phyloP scores from a whole-genome alignment of 345 rosid genomes.

The Draba incana region DNA sequence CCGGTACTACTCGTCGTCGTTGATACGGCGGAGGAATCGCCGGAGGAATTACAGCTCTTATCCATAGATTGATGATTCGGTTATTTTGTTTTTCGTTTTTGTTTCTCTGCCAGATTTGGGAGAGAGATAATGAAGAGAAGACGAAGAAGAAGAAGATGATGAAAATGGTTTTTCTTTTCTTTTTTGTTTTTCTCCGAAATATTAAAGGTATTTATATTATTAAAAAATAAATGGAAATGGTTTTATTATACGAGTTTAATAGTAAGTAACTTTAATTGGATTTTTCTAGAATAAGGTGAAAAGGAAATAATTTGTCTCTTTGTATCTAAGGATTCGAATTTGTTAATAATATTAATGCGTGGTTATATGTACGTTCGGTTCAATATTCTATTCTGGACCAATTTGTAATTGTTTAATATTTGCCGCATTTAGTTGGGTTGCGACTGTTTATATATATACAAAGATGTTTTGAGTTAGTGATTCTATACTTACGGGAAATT shows the following conservation, averaged over 20 bases:
- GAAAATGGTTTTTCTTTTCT: conserved; percentile 17
- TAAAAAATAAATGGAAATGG: background rate
- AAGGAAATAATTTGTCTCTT: conserved; percentile 42
- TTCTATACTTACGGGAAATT: conserved; percentile 2
- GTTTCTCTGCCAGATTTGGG: conserved; percentile 38
- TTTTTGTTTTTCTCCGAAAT: background rate
- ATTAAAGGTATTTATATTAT: conserved; percentile 20
- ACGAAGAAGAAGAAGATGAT: background rate
- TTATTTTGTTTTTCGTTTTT: background rate
- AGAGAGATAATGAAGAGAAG: conserved; percentile 45
- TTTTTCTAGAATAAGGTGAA: conserved; percentile 41
- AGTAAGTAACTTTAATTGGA: conserved; percentile 35
- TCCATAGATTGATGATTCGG: conserved; percentile 48
- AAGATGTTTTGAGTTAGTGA: conserved; percentile 16
- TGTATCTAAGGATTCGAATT: conserved; percentile 28
- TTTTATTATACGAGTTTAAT: conserved; percentile 27
- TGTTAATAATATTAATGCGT: conserved; percentile 12
- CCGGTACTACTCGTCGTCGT: conserved; percentile 21
- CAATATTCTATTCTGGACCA: conserved; percentile 26
- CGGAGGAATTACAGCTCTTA: conserved; percentile 60
- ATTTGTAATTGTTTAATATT: conserved; percentile 24
- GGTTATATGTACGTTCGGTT: conserved; percentile 12
- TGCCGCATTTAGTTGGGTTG: conserved; percentile 22
- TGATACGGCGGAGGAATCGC: conserved; percentile 46
- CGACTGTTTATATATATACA: conserved; percentile 6